These are phyloP conservation scores for Nectriaceae sp. DNA, from an alignment of 2,329 filamentous ascomycete genomes.

Conservation along the genomic window DNA sequence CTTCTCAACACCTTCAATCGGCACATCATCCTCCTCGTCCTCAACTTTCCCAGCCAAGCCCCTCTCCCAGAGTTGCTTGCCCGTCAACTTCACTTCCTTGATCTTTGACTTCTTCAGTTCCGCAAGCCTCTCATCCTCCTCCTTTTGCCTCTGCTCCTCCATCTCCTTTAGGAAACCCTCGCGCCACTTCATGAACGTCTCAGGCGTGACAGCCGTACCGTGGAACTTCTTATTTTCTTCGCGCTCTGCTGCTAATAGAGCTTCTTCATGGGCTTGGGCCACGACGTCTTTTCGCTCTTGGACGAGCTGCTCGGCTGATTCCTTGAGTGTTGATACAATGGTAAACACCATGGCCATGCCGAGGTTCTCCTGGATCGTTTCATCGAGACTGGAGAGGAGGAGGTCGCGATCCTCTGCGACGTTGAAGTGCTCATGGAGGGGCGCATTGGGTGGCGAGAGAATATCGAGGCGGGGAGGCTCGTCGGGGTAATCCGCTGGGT, in stretches of 20 bases:
- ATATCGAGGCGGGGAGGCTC: slow-evolving; percentile 82
- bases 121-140: slow-evolving; percentile 77
- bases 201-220: slow-evolving; percentile 82
- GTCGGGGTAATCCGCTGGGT: slow-evolving; percentile 90
- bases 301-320: slow-evolving; percentile 85
- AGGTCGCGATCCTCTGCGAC: slow-evolving; percentile 76
- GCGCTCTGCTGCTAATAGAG: slow-evolving; percentile 64
- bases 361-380: slow-evolving; percentile 85
- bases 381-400: slow-evolving; percentile 70
- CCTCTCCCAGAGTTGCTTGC: slow-evolving; percentile 76
- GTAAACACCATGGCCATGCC: slow-evolving; percentile 99
- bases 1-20: slow-evolving; percentile 65
- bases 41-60: slow-evolving; percentile 69
- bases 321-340: slow-evolving; percentile 83
- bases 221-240: slow-evolving; percentile 98
- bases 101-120: slow-evolving; percentile 78
- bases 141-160: slow-evolving; percentile 67
- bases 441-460: slow-evolving; percentile 68
- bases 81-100: slow-evolving; percentile 74
- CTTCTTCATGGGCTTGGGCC: slow-evolving; percentile 59
- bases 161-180: slow-evolving; percentile 77
- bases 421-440: slow-evolving; percentile 72
- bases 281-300: slow-evolving; percentile 68
- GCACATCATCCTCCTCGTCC: slow-evolving; percentile 66
- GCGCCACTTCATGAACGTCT: slow-evolving; percentile 84